Conservation (phyloP, 352 stramenopile species). For the Phytophthora rubi region DNA sequence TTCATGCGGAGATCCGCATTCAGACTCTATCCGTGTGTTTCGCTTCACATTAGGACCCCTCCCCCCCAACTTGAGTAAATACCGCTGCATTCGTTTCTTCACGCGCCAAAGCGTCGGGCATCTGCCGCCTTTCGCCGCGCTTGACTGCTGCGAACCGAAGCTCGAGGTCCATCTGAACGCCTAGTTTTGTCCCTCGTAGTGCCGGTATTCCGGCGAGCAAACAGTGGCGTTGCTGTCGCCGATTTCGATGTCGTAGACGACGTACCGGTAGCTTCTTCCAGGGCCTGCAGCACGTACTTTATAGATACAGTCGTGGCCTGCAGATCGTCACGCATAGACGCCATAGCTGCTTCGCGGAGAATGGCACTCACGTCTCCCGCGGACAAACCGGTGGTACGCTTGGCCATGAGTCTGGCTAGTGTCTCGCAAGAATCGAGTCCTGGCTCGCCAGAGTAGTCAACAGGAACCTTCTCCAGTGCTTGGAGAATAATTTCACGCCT, state of each 20-base stretch:
- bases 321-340: slow-evolving; percentile 71
- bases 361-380: slow-evolving; percentile 68
- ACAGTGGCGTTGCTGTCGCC: slow-evolving; percentile 23
- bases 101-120: slow-evolving; percentile 57
- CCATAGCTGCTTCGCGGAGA: slow-evolving; percentile 81
- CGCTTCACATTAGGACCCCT: too few relatives aligned
- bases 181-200: slow-evolving; percentile 24
- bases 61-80: too few relatives aligned
- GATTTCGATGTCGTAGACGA: slow-evolving; percentile 8
- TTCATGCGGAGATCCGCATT: too few relatives aligned
- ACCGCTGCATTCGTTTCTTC: not conserved
- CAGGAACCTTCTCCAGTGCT: slow-evolving; percentile 52
- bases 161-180: slow-evolving; percentile 13
- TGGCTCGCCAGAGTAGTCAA: slow-evolving; percentile 55
- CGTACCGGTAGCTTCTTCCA: slow-evolving; percentile 26
- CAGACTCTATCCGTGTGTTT: too few relatives aligned
- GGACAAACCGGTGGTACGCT: slow-evolving; percentile 57
- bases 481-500: slow-evolving; percentile 58
- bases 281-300: slow-evolving; percentile 42
- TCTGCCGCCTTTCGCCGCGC: slow-evolving; percentile 49
- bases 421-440: slow-evolving; percentile 36
- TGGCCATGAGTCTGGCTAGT: slow-evolving; percentile 59
- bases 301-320: slow-evolving; percentile 47
- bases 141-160: slow-evolving; percentile 32
- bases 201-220: slow-evolving; percentile 21